A percentile compares a stretch with the other conserved stretches of the same genome.
Evolutionary conservation across 768 basidiomycete species (phyloP).

Genomic region (Boletus insuetus): DNA sequence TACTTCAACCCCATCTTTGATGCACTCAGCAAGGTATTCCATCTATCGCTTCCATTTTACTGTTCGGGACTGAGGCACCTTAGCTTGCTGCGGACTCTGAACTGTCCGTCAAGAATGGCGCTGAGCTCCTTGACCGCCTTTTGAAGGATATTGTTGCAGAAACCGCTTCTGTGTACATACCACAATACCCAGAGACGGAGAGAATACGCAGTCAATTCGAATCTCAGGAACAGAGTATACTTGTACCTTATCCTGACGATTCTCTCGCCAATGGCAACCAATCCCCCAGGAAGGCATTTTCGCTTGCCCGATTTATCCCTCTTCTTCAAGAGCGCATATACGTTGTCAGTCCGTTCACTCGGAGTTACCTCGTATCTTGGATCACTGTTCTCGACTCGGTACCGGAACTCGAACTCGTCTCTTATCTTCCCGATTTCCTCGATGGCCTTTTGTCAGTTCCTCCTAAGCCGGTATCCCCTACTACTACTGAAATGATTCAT

Average conservation of each 20-base stretch:
- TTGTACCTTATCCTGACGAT: constrained; percentile 64
- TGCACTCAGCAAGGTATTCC: constrained; percentile 86
- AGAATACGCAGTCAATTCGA: constrained; percentile 49
- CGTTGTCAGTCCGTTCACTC: constrained; percentile 92
- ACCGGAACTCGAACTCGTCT: constrained; percentile 92
- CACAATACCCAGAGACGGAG: constrained; percentile 80
- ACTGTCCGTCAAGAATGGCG: constrained; percentile 95
- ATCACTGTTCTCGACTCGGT: constrained; percentile 94
- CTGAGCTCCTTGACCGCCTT: constrained; percentile 93
- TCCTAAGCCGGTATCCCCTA: constrained; percentile 1
- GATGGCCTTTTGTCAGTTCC: constrained; percentile 82
- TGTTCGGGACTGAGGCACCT: constrained; percentile 7
- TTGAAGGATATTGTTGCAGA: constrained; percentile 98
- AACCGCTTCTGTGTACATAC: constrained; percentile 91
- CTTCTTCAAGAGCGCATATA: constrained; percentile 90
- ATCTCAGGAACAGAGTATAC: constrained; percentile 48
- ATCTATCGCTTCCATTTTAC: not conserved
- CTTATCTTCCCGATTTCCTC: constrained; percentile 91
- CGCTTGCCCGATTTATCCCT: constrained; percentile 91
- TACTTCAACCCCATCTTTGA: constrained; percentile 99
- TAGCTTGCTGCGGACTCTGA: constrained; percentile 97
- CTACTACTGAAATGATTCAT: constrained; percentile 5
- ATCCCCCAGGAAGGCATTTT: constrained; percentile 76
- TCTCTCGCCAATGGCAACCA: constrained; percentile 21
- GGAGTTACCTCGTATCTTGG: constrained; percentile 97